Evolutionary conservation across 2,329 filamentous ascomycete species (phyloP), one percentile per base, ranked within the genome.

Genomic region (Cladosporium sphaerospermum): DNA sequence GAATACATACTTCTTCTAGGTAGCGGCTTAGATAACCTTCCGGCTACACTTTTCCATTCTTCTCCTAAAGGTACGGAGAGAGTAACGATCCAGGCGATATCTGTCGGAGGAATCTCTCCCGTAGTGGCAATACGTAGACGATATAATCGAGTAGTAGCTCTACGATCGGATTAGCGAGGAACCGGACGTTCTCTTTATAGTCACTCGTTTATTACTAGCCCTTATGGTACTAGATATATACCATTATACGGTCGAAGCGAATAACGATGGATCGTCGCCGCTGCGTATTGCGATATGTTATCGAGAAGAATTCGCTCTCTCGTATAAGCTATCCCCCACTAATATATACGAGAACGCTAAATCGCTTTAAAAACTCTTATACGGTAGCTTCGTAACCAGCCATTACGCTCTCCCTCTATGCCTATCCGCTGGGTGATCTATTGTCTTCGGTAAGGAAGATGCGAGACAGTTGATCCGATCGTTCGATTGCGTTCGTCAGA

Each of bases 111-210:
- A 58, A 58, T 32, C 28, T 54, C 28, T 56, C 34, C 13, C 56
- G 52, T 16, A 58, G 47, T n/a, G 51, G 56, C 18, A 45, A 11
- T 5, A 57, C 41, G 36, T 57, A 56, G 28, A 56, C 46, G 10
- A 57, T 32, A 19, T 57, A 55, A 32, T 57, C 49, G 7, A 57
- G 54, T 9, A 57, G 45, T 28, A 57, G 56, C 13, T 57, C 45
- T 11, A 32, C 44, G 33, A 57, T 36, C 18, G 53, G 47, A 18
- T 49, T 18, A 37, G 55, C 46, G 28, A 57, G 53, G 19, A 57
- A 57, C 28, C 51, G 55, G 33, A 57, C 42, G 44, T 57, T 57
- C 43, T 57, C 52, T 39, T 55, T 54, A 33, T 52, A 52, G n/a
- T 18, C 36, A 16, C 53, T 43, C 6, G 44, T 54, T 36, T 57